Base-by-base conservation (phyloP, 108 stramenopile genomes). In the Fragilaria crotonensis region DNA sequence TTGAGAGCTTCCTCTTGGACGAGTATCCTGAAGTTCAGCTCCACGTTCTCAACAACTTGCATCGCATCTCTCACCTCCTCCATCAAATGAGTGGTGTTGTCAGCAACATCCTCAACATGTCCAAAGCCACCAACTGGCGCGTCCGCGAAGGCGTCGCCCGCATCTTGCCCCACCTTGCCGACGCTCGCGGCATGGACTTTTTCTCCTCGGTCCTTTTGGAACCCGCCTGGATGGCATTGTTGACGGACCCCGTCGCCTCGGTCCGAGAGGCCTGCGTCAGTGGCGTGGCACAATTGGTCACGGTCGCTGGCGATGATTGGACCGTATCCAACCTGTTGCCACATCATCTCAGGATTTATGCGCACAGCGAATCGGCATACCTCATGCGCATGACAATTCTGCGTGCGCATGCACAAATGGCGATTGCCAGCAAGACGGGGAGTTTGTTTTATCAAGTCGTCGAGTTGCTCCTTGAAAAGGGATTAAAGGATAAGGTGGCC, bases 11-110 rank as follows among this genome's bases (percentile, higher is more conserved):
- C 66, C 71, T 94, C 41, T 75, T 84, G 64, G 87, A 94, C 59
- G 91, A 94, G 77, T 94, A 85, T 60, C 84, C 84, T 33, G 92
- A 94, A 72, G 92, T 94, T 18, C 87, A 94, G 65, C 66, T 94
- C 49, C 88, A 87, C 71, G 86, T 94, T 28, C 73, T 94, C 33
- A 77, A 78, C 48, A 90, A 90, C 57, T 71, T 94, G 36, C 78
- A 81, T 69, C 79, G 80, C 30, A 73, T 94, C 19, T 75, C 85
- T 36, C 88, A 81, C 61, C 56, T 94, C 7, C 66, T 94, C 51
- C 73, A 77, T 46, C 77, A 81, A 36, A 84, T 90, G 84, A 83
- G 83, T 59, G 79, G 82, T 11, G 86, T 94, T 25, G 88, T 94
- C 0, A 69, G 59, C 32, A 70, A 74, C n/a, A 80, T 94, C 51